Evolutionary conservation across 2,329 filamentous ascomycete species (phyloP), one percentile per base, ranked within the genome.

Genomic region (Fusarium sp.): DNA sequence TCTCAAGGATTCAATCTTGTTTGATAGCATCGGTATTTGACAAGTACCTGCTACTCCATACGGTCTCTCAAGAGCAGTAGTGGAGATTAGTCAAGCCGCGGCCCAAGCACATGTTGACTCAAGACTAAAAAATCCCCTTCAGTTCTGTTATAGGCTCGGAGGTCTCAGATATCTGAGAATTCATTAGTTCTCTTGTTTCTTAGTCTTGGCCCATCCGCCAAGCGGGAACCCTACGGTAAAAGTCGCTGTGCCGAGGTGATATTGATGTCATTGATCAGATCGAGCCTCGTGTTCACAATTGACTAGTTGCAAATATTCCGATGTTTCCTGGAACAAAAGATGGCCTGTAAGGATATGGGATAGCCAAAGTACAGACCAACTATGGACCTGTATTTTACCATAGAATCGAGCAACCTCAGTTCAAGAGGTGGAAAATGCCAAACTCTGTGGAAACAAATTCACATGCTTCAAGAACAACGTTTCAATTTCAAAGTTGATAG

Each of bases 251-350:
- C 50, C 68, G 52, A 66, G 44, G 40, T 46, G 55, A 41, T 58
- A 26, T 55, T 72, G 65, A 72, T 71, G 69, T 67, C 60, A 67
- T 72, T 52, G 56, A 53, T 70, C 30, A 23, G 32, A 52, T 54
- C 35, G 27, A 60, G 38, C 27, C 48, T 66, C 18, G 41, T 50
- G 48, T 55, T 50, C 35, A 40, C 30, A 62, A 48, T n/a, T 37
- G 20, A 41, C 54, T 30, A 52, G 40, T 11, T 63, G 20, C 41
- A 32, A 45, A 52, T 52, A 41, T 42, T 23, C 13, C 20, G 18
- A 26, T 20, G 30, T 62, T 46, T 44, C 15, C 27, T 30, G 45
- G 20, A n/a, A 32, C 38, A 14, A 23, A 32, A 67, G 27, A 37
- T 18, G 37, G 23, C 10, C 13, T 32, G 13, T 38, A n/a, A 30